Evolutionary conservation across 2,329 filamentous ascomycete species (phyloP), one percentile per base, ranked within the genome.

Genomic region (Aspergillus jensenii): DNA sequence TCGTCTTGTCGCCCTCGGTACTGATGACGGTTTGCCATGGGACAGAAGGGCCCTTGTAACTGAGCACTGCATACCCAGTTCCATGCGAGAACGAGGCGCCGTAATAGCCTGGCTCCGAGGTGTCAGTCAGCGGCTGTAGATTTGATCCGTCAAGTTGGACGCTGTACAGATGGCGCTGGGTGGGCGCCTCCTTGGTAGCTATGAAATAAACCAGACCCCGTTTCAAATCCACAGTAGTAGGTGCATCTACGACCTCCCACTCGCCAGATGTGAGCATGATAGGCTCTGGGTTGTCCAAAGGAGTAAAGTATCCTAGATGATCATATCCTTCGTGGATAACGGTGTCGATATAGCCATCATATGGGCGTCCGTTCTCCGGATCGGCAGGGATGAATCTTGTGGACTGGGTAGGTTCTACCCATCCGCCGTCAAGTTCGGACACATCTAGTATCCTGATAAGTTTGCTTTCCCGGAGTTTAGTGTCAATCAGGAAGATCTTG

Each of bases 291-390:
- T 87, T 93, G 66, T 98, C 90, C 52, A 98, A 76, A 2, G 95
- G 93, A 0, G 89, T 88, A 71, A 97, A 99, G 76, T 98, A 98
- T 0, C 90, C 95, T 51, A 99, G 79, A 67, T 99, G 95, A 66
- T 98, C 91, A 66, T 90, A 91, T 55, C 92, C 88, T 19, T 96
- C 84, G 69, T 96, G 82, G 55, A 98, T 89, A 59, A 98, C 80
- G 0, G 90, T 92, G 74, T 99, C 95, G 61, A 99, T 87, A 69
- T 99, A 99, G 21, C 95, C 95, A 73, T 97, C 92, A 5, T 93
- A 76, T 2, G 84, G 81, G 21, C 93, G 87, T 14, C 90, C 90
- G 61, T 90, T 91, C 11, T 78, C 74, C 21, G 89, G 84, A 71
- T 97, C 91, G 3, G 91, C 90, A 2, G 95, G 95, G 57, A 99